phyloP scores from a whole-genome alignment of 2,329 filamentous ascomycete species.

The Aspergillus sp. region DNA sequence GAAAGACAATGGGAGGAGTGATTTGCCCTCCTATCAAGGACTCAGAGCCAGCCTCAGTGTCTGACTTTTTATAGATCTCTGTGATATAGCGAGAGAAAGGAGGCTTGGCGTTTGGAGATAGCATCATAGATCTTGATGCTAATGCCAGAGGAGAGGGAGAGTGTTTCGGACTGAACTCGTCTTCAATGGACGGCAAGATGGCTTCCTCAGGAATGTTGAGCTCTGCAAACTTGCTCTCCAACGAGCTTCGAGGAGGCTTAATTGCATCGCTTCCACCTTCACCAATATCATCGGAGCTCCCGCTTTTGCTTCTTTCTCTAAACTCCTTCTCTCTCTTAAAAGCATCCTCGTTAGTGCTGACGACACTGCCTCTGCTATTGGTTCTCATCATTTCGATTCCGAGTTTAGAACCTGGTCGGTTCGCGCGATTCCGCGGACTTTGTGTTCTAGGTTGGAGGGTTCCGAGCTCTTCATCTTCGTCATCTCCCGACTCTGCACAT shows the following conservation, averaged over 20 bases:
- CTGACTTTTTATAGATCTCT: conserved; percentile 11
- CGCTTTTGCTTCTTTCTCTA: conserved; percentile 33
- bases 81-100: conserved; percentile 19
- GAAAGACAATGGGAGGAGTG: conserved; percentile 36
- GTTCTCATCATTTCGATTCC: conserved; percentile 98
- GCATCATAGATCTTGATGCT: conserved; percentile 14
- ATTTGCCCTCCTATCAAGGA: conserved; percentile 31
- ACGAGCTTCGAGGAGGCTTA: conserved; percentile 28
- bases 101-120: conserved; percentile 14
- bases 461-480: conserved; percentile 91
- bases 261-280: conserved; percentile 30
- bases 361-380: conserved; percentile 85
- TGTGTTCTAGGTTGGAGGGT: conserved; percentile 54
- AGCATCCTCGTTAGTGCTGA: conserved; percentile 50
- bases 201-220: conserved; percentile 42
- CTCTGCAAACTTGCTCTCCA: conserved; percentile 39
- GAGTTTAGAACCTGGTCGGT: conserved; percentile 80
- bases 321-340: conserved; percentile 41
- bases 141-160: conserved; percentile 25
- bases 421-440: conserved; percentile 57
- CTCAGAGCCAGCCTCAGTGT: conserved; percentile 12
- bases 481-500: conserved; percentile 85
- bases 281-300: conserved; percentile 26
- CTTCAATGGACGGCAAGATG: conserved; percentile 33
- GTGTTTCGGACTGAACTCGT: conserved; percentile 31